Evolutionary conservation across 2,329 filamentous ascomycete genomes (phyloP), one percentile per base, ranked within the genome.

Genomic region (Orbilia oligospora): DNA sequence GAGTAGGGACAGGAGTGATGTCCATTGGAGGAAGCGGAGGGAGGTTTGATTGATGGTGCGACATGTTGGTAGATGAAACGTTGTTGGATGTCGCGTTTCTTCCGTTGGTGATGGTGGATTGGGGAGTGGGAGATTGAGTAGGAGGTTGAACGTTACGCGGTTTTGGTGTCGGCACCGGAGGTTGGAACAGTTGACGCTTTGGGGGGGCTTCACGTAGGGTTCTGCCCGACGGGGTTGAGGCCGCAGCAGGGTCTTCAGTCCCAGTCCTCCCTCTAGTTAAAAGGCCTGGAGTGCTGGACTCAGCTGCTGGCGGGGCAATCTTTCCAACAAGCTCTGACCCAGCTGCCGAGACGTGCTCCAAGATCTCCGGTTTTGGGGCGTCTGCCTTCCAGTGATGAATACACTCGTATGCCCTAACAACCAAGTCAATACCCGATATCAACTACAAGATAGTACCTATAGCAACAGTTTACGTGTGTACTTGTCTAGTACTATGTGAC

Each of bases 351-450:
- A 88, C 84, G 73, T 94, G 90, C 84, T 97, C 94, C 38, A 97
- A 87, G 58, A 97, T 97, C 82, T 97, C 93, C 81, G 92, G 93
- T 5, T 93, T 93, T 16, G 94, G 94, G 0, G 94, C 94, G 80
- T 94, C 92, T 84, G 92, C 90, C 68, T 90, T 89, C 85, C 94
- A 92, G 49, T 94, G 86, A 10, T 90, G 91, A 56, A 89, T 89
- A 82, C 97, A 96, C 85, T 97, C 94, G 84, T 92, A 97, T 0
- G 94, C 93, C 12, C 81, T 82, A 14, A 14, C 38, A 41, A 41
- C 38, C 12, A 12, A n/a, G 14, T 41, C 14, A 41, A 12, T 36
- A 36, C 9, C 9, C 9, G 10, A 30, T 30, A 30, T 30, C 27
- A 30, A 30, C 3, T 30, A n/a, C n/a, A n/a, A n/a, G n/a, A n/a